These are phyloP conservation scores for Pleurotus citrinopileatus DNA, from an alignment of 768 basidiomycete genomes.

Conservation along the genomic window DNA sequence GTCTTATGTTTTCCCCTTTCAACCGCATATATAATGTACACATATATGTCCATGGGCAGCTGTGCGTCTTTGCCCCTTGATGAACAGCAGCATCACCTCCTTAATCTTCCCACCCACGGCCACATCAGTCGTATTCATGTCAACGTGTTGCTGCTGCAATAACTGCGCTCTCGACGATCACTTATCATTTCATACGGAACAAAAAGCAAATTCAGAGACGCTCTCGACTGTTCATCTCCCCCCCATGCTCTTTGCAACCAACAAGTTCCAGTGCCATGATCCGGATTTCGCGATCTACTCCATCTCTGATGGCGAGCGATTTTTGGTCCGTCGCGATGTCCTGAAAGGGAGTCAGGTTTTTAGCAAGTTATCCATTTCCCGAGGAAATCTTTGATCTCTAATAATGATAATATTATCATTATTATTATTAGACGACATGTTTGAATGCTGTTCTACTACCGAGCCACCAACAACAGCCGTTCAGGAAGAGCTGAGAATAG, in stretches of 20 bases:
- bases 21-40: constrained; percentile 13
- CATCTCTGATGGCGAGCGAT: constrained; percentile 45
- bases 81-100: constrained; percentile 4
- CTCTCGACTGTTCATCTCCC: not conserved
- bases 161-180: not conserved
- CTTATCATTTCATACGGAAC: not conserved
- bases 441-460: constrained; percentile 41
- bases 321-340: constrained; percentile 45
- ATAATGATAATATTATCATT: constrained; percentile 11
- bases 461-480: constrained; percentile 20
- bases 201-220: not conserved
- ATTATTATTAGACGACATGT: constrained; percentile 58
- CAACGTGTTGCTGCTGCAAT: constrained; percentile 5
- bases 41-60: constrained; percentile 9
- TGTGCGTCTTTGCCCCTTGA: constrained; percentile 8
- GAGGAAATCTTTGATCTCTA: constrained; percentile 7
- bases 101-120: not conserved
- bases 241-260: constrained; percentile 5
- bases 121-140: not conserved
- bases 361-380: constrained; percentile 36
- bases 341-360: constrained; percentile 61
- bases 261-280: constrained; percentile 40
- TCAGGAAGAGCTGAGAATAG: constrained; percentile 44
- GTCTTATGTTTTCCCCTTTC: constrained; percentile 7
- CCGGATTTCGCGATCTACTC: constrained; percentile 59